Base-by-base conservation (phyloP, 176 grass and related monocot species). In the Lolium perenne region DNA sequence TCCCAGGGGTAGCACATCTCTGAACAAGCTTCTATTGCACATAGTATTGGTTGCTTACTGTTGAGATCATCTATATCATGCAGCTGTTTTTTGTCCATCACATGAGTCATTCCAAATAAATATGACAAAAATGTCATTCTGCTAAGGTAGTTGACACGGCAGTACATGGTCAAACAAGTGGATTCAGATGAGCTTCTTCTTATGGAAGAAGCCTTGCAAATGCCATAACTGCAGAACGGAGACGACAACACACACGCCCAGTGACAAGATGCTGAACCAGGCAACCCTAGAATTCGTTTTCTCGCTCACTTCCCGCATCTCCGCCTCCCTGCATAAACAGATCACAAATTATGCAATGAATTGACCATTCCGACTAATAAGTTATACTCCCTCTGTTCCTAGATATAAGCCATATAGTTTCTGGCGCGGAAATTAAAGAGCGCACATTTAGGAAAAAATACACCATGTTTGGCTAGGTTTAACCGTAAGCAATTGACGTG, bases 171-270 rank as follows among this genome's bases (percentile, higher is more conserved):
- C 73, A 51, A 87, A 82, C 16, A n/a, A 17, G 38, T 38, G 81
- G 41, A 87, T 70, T 87, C 91, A 95, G 62, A 98, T 98, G 50
- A 98, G 92, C 88, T 98, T 98, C 90, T 98, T 98, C 94, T 98
- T 98, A 78, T 80, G 83, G 86, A 98, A 98, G 87, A 91, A 98
- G 0, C 92, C 86, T 88, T 94, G 92, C 47, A 98, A 90, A 69
- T 98, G 92, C 96, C 93, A 88, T 81, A 95, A 71, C 79, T 98
- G 92, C 90, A 98, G 81, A 40, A 89, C 70, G 9, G 96, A 92
- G 18, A 95, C 96, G 10, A 64, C 79, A 26, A 98, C 76, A 22
- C 96, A 98, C 41, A 98, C 84, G 10, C 82, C 91, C 43, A 95
- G 86, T 13, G 96, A 98, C 88, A 98, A 68, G 64, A 98, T 80